Conservation (phyloP, 2,329 filamentous ascomycete species). For the Penicillium sp. region DNA sequence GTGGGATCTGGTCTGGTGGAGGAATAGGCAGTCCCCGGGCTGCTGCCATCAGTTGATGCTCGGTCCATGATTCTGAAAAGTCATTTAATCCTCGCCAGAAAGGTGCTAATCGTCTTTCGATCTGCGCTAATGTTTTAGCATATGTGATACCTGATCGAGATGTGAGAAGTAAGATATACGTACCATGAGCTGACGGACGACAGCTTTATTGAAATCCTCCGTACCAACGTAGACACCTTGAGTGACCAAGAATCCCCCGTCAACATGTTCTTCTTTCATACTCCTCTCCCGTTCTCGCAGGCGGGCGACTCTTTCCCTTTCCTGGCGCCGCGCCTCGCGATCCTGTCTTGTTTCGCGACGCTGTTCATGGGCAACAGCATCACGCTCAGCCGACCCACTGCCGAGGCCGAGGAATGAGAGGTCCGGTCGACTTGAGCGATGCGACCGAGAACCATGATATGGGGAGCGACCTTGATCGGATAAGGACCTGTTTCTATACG, state of each 20-base stretch:
- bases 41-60: constrained; percentile 90
- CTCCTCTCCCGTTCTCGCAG: constrained; percentile 85
- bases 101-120: constrained; percentile 85
- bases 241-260: constrained; percentile 91
- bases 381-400: constrained; percentile 43
- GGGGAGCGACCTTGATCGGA: constrained; percentile 27
- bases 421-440: constrained; percentile 55
- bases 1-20: constrained; percentile 74
- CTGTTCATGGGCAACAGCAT: constrained; percentile 50
- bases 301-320: constrained; percentile 72
- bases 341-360: constrained; percentile 88
- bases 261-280: constrained; percentile 84
- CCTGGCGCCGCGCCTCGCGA: constrained; percentile 77
- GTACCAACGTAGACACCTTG: constrained; percentile 86
- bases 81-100: constrained; percentile 95
- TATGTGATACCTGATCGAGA: not conserved
- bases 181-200: constrained; percentile 89
- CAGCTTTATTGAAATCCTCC: constrained; percentile 87
- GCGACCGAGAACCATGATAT: constrained; percentile 40
- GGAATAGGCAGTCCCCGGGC: constrained; percentile 81
- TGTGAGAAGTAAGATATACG: constrained; percentile 17
- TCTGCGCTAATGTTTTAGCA: constrained; percentile 53
- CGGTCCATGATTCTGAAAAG: constrained; percentile 82
- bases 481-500: constrained; percentile 27
- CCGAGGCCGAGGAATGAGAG: constrained; percentile 57